Conservation (phyloP, 345 rosid genomes). For the Iberis pinnata region DNA sequence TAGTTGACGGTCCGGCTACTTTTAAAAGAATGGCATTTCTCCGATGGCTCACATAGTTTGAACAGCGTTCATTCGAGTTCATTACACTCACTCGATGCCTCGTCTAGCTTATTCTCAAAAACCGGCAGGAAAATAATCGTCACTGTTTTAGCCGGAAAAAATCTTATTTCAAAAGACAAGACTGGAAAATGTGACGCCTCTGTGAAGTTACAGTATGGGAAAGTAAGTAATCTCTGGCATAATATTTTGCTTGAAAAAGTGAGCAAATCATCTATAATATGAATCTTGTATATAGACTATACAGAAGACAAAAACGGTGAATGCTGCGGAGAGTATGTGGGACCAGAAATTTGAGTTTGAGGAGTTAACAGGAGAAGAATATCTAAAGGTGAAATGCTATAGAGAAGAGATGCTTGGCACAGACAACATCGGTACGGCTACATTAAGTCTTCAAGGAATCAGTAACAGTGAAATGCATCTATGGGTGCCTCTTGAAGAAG, state of each 20-base stretch:
- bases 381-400: constrained; percentile 69
- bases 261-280: not conserved
- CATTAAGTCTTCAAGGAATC: constrained; percentile 79
- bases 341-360: constrained; percentile 76
- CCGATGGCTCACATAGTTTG: constrained; percentile 76
- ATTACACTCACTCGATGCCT: constrained; percentile 42
- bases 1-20: constrained; percentile 76
- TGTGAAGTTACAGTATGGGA: constrained; percentile 86
- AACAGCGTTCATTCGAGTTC: constrained; percentile 39
- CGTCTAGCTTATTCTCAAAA: constrained; percentile 45
- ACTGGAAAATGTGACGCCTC: constrained; percentile 64
- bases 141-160: constrained; percentile 57
- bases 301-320: constrained; percentile 61
- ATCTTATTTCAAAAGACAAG: constrained; percentile 52
- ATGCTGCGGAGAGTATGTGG: constrained; percentile 48
- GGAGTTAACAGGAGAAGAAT: constrained; percentile 77
- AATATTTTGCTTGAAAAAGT: not conserved
- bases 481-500: constrained; percentile 94
- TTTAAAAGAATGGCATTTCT: constrained; percentile 92
- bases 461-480: constrained; percentile 56
- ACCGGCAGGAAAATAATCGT: constrained; percentile 71
- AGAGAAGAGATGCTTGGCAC: constrained; percentile 71
- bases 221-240: constrained; percentile 38
- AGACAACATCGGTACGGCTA: constrained; percentile 74
- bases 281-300: constrained; percentile 24